Evolutionary conservation across 129 eudicot genomes (phyloP).

Genomic region (Tanacetum coccineum): DNA sequence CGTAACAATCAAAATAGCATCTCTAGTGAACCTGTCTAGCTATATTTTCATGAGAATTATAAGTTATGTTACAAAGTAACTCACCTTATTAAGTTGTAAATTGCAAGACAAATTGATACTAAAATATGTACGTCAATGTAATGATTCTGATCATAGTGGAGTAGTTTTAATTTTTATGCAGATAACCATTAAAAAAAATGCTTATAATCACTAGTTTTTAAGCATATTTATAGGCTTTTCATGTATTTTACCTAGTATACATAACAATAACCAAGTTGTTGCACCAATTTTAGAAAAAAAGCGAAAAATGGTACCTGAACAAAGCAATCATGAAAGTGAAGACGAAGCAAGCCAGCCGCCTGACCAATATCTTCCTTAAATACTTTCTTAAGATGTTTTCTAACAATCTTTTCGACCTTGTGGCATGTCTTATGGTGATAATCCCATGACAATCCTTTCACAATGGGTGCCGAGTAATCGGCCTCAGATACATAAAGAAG

Average conservation of each 20-base stretch:
- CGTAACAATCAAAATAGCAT: no score
- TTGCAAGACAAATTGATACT: no score
- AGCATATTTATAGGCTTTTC: background rate
- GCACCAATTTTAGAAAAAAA: no score
- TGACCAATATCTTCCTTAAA: conserved; percentile 48
- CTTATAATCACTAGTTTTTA: background rate
- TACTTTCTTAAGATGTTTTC: conserved; percentile 50
- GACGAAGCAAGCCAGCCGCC: conserved; percentile 73
- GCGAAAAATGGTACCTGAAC: conserved; percentile 41
- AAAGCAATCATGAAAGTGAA: conserved; percentile 69
- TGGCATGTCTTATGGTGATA: conserved; percentile 45
- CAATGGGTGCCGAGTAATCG: conserved; percentile 35
- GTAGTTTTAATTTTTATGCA: no score
- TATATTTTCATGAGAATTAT: no score
- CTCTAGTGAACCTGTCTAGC: no score
- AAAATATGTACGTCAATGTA: no score
- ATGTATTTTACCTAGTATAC: background rate
- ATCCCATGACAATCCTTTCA: conserved; percentile 44
- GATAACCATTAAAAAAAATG: background rate
- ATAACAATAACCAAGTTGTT: no score
- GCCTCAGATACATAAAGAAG: conserved; percentile 28
- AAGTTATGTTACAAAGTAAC: no score
- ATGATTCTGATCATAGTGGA: no score
- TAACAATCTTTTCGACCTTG: conserved; percentile 39
- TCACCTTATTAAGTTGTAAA: no score